Conservation (phyloP, 331 rosid genomes). For the Saraca asoca region DNA sequence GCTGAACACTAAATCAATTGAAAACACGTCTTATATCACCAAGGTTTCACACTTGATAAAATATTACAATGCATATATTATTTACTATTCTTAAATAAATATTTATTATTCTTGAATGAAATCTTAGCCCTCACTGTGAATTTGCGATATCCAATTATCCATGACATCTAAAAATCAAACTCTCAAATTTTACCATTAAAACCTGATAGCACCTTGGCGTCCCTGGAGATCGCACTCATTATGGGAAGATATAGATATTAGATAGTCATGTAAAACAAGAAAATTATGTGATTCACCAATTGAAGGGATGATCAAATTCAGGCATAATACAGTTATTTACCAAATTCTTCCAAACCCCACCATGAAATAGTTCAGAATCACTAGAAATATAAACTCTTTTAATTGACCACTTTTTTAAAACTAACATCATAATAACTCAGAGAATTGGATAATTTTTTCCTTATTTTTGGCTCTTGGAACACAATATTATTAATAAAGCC, state of each 20-base stretch:
- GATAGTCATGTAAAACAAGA: neutral
- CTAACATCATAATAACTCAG: neutral
- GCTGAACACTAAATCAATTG: neutral
- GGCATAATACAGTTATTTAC: neutral
- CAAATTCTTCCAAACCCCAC: slow-evolving; percentile 11
- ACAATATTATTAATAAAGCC: neutral
- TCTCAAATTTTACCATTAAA: neutral
- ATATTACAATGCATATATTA: neutral
- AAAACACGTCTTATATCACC: neutral
- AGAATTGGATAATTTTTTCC: neutral
- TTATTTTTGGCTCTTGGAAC: neutral
- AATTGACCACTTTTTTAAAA: neutral
- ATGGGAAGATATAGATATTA: neutral
- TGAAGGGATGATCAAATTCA: slow-evolving; percentile 23
- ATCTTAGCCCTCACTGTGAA: neutral
- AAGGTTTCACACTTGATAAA: neutral
- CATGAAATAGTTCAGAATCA: neutral
- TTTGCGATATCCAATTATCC: neutral
- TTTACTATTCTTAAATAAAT: too few relatives aligned
- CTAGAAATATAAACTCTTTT: neutral
- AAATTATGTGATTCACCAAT: neutral
- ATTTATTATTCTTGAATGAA: neutral
- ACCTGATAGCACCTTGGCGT: slow-evolving; percentile 10
- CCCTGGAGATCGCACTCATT: neutral
- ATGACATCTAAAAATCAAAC: slow-evolving; percentile 11